Base-by-base conservation (phyloP, 768 basidiomycete species). In the Neoboletus subvelutipes region DNA sequence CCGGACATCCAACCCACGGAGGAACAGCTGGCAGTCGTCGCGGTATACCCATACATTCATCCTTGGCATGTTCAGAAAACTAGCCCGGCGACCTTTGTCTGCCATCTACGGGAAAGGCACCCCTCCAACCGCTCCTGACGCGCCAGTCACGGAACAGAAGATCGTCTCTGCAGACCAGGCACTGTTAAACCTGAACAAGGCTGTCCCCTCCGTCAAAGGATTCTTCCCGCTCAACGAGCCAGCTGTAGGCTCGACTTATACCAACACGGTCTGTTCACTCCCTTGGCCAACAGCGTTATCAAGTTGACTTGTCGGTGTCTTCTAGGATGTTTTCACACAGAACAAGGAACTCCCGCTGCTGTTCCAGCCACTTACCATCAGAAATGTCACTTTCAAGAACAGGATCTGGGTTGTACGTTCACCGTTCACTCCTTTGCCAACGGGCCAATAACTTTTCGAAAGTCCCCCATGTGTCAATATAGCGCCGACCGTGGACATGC, bases 401-500 rank as follows among this genome's bases (percentile, higher is more conserved):
- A 75, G 90, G 52, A 82, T 88, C 40, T 89, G 82, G 61, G 86
- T 85, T 51, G 86, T 85, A 51, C 18, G 54, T 40, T 12, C 49
- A 11, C 28, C 31, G 31, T 2, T 45, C 20, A 50, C 18, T 47
- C 45, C 37, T 59, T 47, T 45, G 41, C 28, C 17, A 29, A 24
- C 15, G 13, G 20, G 43, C 17, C 45, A 28, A 26, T 51, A 41
- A 50, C 13, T 6, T 51, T 29, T 18, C 43, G 46, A 10, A 58
- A 86, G 85, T 75, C 88, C 12, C 88, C 88, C 2, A 92, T 92
- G 90, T 92, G 91, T 69, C 85, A 87, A 71, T 94, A 93, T 73
- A 87, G 85, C 55, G 78, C 84, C 10, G 81, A 88, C 45, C 74
- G 85, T 50, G 91, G 91, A 0, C 84, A 88, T 63, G 83, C 85